Evolutionary conservation across 75 land plant genomes (phyloP), one percentile per base, ranked within the genome.

Genomic region (Picea glauca): DNA sequence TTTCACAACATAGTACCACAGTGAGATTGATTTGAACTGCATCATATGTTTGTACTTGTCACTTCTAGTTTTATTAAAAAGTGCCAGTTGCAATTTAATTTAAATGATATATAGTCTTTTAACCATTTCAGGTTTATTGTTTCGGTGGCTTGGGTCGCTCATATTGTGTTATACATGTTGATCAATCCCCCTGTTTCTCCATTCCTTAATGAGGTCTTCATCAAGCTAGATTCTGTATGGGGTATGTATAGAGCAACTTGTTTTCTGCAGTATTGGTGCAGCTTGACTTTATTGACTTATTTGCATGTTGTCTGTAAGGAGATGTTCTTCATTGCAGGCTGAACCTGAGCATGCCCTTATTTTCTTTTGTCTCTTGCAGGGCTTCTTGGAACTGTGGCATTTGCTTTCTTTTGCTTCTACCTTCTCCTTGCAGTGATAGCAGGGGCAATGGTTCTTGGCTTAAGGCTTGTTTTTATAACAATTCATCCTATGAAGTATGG

Each of bases 401-500:
- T 97, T 89, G 99, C 96, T 26, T 88, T 94, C 74, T 83, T 85
- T 84, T 97, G 99, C 91, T 86, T 97, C 84, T 97, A 97, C 82
- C 91, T 97, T 33, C 88, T 97, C 64, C 85, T 97, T 73, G 93
- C 99, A 20, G 99, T 97, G 38, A 91, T 97, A 78, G 98, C 99
- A 18, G 99, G 99, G 18, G 99, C 90, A 75, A 95, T 93, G 99
- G 91, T 95, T 82, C 84, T 97, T 79, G 99, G 99, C 21, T 79
- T 97, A 77, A 87, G 90, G 86, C 85, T 97, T 75, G 92, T 94
- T 75, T 97, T 97, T 72, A 87, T 97, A 30, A 91, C 93, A 60
- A 93, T 97, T 63, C 98, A 95, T 80, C 99, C 99, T 13, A 97
- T 97, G 99, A 97, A 97, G 99, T 97, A 89, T 68, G 61, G 75